Evolutionary conservation across 345 rosid genomes (phyloP), one percentile per base, ranked within the genome.

Genomic region (Salix viminalis): DNA sequence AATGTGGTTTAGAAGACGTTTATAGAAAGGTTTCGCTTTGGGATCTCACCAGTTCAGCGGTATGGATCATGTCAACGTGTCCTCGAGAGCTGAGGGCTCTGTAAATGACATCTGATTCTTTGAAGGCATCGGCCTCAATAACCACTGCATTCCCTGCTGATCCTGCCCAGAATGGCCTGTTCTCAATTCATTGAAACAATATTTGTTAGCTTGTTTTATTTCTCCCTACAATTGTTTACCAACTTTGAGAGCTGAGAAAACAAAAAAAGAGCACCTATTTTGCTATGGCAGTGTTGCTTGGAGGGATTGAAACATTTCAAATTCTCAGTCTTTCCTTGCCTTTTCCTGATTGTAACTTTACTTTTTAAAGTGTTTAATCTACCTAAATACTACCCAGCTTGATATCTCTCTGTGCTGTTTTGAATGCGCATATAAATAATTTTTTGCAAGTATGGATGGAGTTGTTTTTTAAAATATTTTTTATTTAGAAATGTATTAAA

Each of bases 111-210:
- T 96, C 99, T 0, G 90, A 87, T 84, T 92, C 98, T 78, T 92
- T 96, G 86, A 96, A 96, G 10, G 98, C 99, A 76, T 96, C 98
- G 16, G 98, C 99, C 75, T 96, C 99, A 21, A 96, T 92, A 12
- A 88, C 84, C 80, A 96, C 94, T 0, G 97, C 97, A 44, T 96
- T 91, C 16, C 77, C 87, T 26, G 79, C 83, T 50, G 96, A 96
- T 81, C 86, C 94, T 5, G 91, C 86, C 99, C 97, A 96, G 39
- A 96, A 91, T 34, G 95, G 65, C 78, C 99, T 93, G 90, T 74
- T 79, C 75, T 76, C 74, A 37, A 41, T 64, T 16, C 77, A 68
- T 39, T 0, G 67, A 66, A 60, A 21, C 54, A 44, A 0, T 30
- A 69, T 1, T 1, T 46, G 73, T 78, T 56, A 48, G 41, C 21